Percentiles rank a stretch among this genome's conserved stretches.
These are phyloP conservation scores for Amanita jacksonii DNA, from an alignment of 768 basidiomycete genomes.

Conservation along the genomic window DNA sequence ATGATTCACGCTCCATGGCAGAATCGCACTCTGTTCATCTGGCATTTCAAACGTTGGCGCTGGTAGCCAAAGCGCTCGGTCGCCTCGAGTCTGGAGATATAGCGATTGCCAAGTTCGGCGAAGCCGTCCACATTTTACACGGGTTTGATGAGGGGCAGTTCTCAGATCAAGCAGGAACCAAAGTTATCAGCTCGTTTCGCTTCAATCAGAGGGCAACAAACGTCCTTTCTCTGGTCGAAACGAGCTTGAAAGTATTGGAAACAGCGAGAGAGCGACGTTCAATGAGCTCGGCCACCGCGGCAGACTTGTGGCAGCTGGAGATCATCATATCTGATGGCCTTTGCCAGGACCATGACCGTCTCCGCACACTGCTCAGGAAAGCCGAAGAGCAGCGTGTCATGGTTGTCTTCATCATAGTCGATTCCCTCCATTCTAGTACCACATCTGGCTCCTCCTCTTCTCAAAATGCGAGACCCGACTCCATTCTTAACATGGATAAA, in stretches of 20 bases:
- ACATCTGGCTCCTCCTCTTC: constrained; percentile 13
- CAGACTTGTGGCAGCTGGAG: constrained; percentile 93
- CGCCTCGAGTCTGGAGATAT: constrained; percentile 95
- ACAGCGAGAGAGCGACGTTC: constrained; percentile 62
- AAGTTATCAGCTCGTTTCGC: constrained; percentile 74
- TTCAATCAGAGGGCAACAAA: constrained; percentile 90
- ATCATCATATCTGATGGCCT: constrained; percentile 99
- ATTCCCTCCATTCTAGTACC: constrained; percentile 56
- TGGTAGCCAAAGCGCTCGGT: constrained; percentile 84
- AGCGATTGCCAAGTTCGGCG: constrained; percentile 84
- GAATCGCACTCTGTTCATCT: constrained; percentile 88
- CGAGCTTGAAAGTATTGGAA: constrained; percentile 64
- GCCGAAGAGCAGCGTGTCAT: constrained; percentile 88
- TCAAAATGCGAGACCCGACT: constrained; percentile 37
- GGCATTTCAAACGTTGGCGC: constrained; percentile 86
- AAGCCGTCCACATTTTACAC: constrained; percentile 80
- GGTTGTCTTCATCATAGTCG: constrained; percentile 94
- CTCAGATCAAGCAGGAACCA: constrained; percentile 70
- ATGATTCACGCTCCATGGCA: constrained; percentile 96
- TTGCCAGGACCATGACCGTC: constrained; percentile 87
- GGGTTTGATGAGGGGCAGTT: constrained; percentile 77
- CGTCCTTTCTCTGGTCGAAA: constrained; percentile 73
- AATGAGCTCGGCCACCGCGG: constrained; percentile 51
- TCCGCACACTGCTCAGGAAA: constrained; percentile 69
- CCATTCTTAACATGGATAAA: constrained; percentile 90